Evolutionary conservation across 345 rosid species (phyloP).

Genomic region (sweet orange (Citrus sinensis)): DVS_A1.0 CM039167.1:4501001-4501500

Average conservation of each 20-base stretch:
- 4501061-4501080: background rate
- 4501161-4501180: slow-evolving; percentile 18
- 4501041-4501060: slow-evolving; percentile 27
- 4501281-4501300: slow-evolving; percentile 66
- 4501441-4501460: slow-evolving; percentile 56
- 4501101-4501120: slow-evolving; percentile 22
- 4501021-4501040: slow-evolving; percentile 43
- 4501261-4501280: slow-evolving; percentile 50
- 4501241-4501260: background rate
- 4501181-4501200: background rate
- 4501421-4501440: slow-evolving; percentile 43
- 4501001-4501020: slow-evolving; percentile 43
- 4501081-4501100: slow-evolving; percentile 2
- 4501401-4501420: background rate
- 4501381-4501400: background rate
- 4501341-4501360: slow-evolving; percentile 16
- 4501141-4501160: slow-evolving; percentile 65
- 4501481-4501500: slow-evolving; percentile 35
- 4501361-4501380: background rate
- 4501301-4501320: slow-evolving; percentile 62
- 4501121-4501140: slow-evolving; percentile 57
- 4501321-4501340: slow-evolving; percentile 66
- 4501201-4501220: background rate
- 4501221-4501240: background rate
- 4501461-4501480: slow-evolving; percentile 44